A percentile compares a stretch with the other conserved stretches of the same genome.
These are phyloP conservation scores for Candida mattraensis DNA, from an alignment of 805 yeast species.

Conservation along the genomic window DNA sequence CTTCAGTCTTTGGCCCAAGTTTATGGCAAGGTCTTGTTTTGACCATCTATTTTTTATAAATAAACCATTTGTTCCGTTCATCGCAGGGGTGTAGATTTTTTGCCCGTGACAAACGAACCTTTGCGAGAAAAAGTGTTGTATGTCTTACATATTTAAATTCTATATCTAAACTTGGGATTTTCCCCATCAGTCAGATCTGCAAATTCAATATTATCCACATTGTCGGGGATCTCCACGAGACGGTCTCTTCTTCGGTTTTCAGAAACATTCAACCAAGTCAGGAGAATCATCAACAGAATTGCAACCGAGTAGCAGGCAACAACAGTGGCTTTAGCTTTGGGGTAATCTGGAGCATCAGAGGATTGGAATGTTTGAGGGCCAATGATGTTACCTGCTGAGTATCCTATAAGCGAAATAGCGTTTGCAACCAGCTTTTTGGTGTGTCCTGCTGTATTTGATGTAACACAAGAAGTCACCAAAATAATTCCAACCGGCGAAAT, in stretches of 20 bases:
- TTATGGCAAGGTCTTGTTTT: no score
- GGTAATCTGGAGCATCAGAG: conserved; percentile 45
- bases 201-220: conserved; percentile 39
- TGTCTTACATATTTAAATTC: conserved; percentile 4
- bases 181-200: conserved; percentile 46
- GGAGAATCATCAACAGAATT: conserved; percentile 45
- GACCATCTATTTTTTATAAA: no score
- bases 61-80: no score
- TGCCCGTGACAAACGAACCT: no score
- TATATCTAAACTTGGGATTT: conserved; percentile 40
- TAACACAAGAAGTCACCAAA: conserved; percentile 27
- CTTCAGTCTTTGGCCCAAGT: no score
- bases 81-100: no score
- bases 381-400: conserved; percentile 47
- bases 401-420: conserved; percentile 37
- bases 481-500: conserved; percentile 29
- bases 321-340: conserved; percentile 43
- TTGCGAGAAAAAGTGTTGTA: no score
- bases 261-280: conserved; percentile 12
- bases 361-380: conserved; percentile 55
- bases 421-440: conserved; percentile 49
- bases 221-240: conserved; percentile 25
- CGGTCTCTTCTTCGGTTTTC: conserved; percentile 25
- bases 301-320: conserved; percentile 11
- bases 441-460: conserved; percentile 45